Percentiles rank a stretch among this genome's conserved stretches.
These are phyloP conservation scores for Cylindrodendrum hubeiense DNA, from an alignment of 2,329 filamentous ascomycete species.

Conservation along the genomic window DNA sequence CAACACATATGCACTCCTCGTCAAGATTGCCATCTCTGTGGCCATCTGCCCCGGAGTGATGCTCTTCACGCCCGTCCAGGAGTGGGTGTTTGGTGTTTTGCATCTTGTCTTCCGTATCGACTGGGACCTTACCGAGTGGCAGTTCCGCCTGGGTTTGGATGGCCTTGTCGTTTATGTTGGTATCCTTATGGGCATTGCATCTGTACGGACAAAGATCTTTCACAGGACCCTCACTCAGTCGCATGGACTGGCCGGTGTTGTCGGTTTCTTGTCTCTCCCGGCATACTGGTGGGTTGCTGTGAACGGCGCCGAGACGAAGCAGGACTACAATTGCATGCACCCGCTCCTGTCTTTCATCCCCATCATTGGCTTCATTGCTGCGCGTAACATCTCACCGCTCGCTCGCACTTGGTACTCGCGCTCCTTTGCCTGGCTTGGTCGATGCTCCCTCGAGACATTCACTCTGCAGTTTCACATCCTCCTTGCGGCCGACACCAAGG, in stretches of 20 bases:
- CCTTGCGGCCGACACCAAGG: constrained; percentile 69
- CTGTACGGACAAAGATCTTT: no score
- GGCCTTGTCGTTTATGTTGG: constrained; percentile 69
- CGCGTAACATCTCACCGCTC: constrained; percentile 59
- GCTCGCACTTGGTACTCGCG: constrained; percentile 49
- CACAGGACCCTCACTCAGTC: constrained; percentile 18
- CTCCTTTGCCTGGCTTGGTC: constrained; percentile 64
- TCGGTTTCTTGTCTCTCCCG: no score
- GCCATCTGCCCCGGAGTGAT: constrained; percentile 50
- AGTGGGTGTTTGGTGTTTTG: constrained; percentile 46
- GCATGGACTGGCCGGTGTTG: background rate
- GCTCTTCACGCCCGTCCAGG: constrained; percentile 29
- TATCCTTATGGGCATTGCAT: constrained; percentile 54
- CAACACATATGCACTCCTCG: constrained; percentile 56
- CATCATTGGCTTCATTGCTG: constrained; percentile 62
- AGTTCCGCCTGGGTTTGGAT: constrained; percentile 64
- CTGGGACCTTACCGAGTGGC: constrained; percentile 62
- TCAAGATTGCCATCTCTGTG: constrained; percentile 61
- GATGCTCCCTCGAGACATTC: constrained; percentile 69
- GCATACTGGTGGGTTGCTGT: no score
- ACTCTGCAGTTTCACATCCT: constrained; percentile 72
- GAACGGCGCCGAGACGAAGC: no score
- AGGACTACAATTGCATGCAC: constrained; percentile 61
- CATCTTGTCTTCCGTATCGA: constrained; percentile 57
- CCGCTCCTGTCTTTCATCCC: constrained; percentile 67